Conservation (phyloP, 2,329 filamentous ascomycete species). For the Talaromyces piceae region DNA sequence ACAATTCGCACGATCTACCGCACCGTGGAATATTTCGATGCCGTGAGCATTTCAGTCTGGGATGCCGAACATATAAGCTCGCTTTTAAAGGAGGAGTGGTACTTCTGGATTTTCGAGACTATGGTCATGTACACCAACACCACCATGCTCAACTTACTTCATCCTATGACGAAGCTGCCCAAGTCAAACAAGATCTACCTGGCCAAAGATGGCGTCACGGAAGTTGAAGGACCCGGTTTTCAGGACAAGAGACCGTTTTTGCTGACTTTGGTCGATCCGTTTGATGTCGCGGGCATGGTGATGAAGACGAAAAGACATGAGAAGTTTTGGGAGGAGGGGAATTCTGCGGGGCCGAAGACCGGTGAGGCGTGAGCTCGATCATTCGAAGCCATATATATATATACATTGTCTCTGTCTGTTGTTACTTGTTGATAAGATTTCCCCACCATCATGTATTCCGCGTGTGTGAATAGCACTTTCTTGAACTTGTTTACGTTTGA, state of each 20-base stretch:
- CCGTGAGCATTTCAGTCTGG: slow-evolving; percentile 25
- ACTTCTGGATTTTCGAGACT: slow-evolving; percentile 53
- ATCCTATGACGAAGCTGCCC: slow-evolving; percentile 48
- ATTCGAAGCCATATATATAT: too few species aligned
- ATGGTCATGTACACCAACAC: slow-evolving; percentile 47
- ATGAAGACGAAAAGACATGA: slow-evolving; percentile 27
- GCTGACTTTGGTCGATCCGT: slow-evolving; percentile 37
- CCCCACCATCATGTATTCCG: too few species aligned
- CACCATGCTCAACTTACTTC: slow-evolving; percentile 43
- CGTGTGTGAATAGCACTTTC: too few species aligned
- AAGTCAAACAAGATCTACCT: slow-evolving; percentile 44
- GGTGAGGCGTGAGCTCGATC: not conserved
- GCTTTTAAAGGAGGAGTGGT: slow-evolving; percentile 46
- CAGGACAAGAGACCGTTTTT: slow-evolving; percentile 40
- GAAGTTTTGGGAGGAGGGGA: slow-evolving; percentile 31
- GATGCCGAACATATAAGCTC: slow-evolving; percentile 23
- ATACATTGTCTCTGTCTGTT: too few species aligned
- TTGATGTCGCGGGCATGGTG: slow-evolving; percentile 34
- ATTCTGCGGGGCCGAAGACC: not conserved
- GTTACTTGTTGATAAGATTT: too few species aligned
- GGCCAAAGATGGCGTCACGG: slow-evolving; percentile 45
- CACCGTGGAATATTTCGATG: slow-evolving; percentile 43
- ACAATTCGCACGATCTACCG: slow-evolving; percentile 46
- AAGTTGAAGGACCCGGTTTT: slow-evolving; percentile 44
- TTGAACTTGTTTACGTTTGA: too few species aligned